phyloP scores from a whole-genome alignment of 1,284 basidiomycete species.

The Sphaerobolus stellatus region DNA sequence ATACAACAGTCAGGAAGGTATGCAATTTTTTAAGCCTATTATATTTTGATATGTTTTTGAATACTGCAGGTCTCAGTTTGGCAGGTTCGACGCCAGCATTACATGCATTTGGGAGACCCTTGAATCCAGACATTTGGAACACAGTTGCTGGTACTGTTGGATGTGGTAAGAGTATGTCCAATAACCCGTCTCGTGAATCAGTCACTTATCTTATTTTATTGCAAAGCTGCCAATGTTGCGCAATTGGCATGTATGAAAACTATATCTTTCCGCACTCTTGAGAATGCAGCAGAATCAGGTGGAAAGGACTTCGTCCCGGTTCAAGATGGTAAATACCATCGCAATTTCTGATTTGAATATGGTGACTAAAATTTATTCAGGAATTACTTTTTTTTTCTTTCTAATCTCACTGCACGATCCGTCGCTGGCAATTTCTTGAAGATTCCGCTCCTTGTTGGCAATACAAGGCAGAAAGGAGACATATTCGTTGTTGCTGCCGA shows the following conservation, averaged over 20 bases:
- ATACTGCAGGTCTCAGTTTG: neutral
- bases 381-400: neutral
- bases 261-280: neutral
- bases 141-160: neutral
- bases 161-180: neutral
- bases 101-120: neutral
- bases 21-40: neutral
- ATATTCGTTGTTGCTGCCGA: neutral
- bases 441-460: neutral
- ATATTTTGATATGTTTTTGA: neutral
- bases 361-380: neutral
- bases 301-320: neutral
- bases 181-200: neutral
- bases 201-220: neutral
- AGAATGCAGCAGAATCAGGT: neutral
- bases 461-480: neutral
- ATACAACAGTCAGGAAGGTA: conserved; percentile 1
- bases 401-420: neutral
- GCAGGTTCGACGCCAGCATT: neutral
- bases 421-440: neutral
- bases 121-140: neutral
- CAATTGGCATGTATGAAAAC: conserved; percentile 1
- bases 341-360: neutral
- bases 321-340: neutral
- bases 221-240: neutral